Evolutionary conservation across 2,329 filamentous ascomycete species (phyloP).

Genomic region (Teratosphaeriaceae sp.): DNA sequence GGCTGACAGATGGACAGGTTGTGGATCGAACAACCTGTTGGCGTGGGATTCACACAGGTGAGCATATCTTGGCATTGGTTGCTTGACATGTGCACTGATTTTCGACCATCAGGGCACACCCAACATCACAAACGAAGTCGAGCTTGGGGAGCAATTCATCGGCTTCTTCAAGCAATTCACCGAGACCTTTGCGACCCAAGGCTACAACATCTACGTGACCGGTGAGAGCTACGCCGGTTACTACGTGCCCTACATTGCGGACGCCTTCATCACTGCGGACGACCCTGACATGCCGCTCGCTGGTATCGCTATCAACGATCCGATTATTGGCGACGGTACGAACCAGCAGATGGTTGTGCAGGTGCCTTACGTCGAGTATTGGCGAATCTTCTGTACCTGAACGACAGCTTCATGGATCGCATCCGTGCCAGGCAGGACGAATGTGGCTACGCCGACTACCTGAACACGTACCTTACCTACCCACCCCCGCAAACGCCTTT

Average conservation of each 20-base stretch:
- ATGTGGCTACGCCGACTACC: conserved; percentile 29
- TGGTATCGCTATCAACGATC: conserved; percentile 35
- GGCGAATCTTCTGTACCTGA: conserved; percentile 37
- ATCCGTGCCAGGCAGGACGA: conserved; percentile 26
- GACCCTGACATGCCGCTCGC: conserved; percentile 40
- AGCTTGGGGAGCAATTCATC: conserved; percentile 36
- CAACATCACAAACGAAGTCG: conserved; percentile 38
- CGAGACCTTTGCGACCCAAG: conserved; percentile 42
- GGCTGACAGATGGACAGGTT: too few relatives aligned
- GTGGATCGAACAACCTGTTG: conserved; percentile 53
- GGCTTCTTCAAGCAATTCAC: conserved; percentile 46
- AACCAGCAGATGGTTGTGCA: conserved; percentile 44
- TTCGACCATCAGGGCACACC: too few relatives aligned
- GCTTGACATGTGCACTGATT: too few relatives aligned
- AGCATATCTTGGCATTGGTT: too few relatives aligned
- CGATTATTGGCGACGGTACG: conserved; percentile 29
- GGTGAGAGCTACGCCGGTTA: conserved; percentile 23
- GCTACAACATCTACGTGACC: conserved; percentile 39
- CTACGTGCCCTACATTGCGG: conserved; percentile 29
- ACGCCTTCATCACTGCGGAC: conserved; percentile 20
- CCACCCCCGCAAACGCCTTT: conserved; percentile 32
- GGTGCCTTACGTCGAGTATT: conserved; percentile 33
- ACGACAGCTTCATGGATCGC: conserved; percentile 34
- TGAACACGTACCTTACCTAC: conserved; percentile 38
- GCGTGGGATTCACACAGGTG: conserved; percentile 39